A percentile compares a stretch with the other conserved stretches of the same genome.
These are phyloP conservation scores for Fusarium liriodendri DNA, from an alignment of 2,329 filamentous ascomycete genomes.

Conservation along the genomic window DNA sequence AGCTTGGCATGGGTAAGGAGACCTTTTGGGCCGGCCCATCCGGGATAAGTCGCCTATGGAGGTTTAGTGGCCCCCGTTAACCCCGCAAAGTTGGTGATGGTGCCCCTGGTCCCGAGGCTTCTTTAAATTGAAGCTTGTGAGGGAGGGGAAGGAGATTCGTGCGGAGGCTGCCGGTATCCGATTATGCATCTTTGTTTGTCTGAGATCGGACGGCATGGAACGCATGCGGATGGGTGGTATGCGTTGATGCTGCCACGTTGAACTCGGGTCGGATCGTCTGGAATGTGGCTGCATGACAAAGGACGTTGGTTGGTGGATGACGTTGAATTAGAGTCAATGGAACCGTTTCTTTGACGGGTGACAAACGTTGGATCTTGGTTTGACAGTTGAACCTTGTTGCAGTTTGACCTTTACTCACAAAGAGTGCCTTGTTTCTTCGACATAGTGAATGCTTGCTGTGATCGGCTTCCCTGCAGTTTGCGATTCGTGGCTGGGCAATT, in stretches of 20 bases:
- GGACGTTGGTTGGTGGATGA: neutral
- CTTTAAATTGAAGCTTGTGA: conserved; percentile 1
- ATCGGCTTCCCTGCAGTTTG: neutral
- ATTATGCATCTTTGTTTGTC: neutral
- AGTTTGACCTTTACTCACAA: neutral
- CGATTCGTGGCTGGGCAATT: neutral
- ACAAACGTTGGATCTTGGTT: neutral
- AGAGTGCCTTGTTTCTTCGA: neutral
- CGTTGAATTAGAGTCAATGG: neutral
- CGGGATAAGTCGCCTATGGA: conserved; percentile 26
- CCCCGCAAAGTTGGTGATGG: conserved; percentile 24
- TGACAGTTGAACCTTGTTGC: neutral
- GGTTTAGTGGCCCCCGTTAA: conserved; percentile 33
- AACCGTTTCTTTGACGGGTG: neutral
- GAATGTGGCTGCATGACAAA: neutral
- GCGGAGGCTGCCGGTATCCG: neutral
- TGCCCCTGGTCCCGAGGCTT: conserved; percentile 19
- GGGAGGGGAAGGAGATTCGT: neutral
- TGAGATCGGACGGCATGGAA: neutral
- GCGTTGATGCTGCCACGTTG: neutral
- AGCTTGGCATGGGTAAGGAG: conserved; percentile 19
- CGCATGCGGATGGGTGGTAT: neutral
- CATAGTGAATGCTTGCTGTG: neutral
- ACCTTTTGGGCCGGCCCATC: conserved; percentile 8
- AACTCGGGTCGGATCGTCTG: neutral